Evolutionary conservation across 345 rosid genomes (phyloP), one percentile per base, ranked within the genome.

Genomic region (Salix udensis): DNA sequence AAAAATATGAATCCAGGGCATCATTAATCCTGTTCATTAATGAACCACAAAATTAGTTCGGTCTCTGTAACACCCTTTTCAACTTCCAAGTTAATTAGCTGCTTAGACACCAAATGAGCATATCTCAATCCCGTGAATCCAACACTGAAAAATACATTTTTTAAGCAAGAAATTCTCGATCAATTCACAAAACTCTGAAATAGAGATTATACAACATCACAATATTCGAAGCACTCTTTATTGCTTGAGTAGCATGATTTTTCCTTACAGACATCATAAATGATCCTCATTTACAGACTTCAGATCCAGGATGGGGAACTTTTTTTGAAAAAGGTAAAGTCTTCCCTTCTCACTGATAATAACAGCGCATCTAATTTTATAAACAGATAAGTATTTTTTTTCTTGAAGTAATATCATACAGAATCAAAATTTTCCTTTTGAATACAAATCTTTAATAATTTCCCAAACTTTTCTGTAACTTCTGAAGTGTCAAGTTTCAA

Each of bases 11-110:
- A 11, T 13, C 23, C 24, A 18, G 60, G 31, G 36, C 37, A 72
- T 18, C 23, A 70, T 40, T 40, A 64, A 44, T 7, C n/a, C 70
- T 13, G 69, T 74, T 78, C 71, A 23, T 15, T 70, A n/a, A 71
- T 44, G 24, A 37, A 42, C 18, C 36, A 78, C 16, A 61, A 64
- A 55, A 55, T 19, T 53, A 18, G 26, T 66, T 28, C 36, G 0
- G 1, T 66, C 8, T 66, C 23, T n/a, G 61, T 55, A n/a, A 55
- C 8, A 3, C 26, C 61, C 58, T 52, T n/a, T 52, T 10, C 61
- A 55, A n/a, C 61, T 55, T 52, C 61, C 26, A 55, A 7, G 23
- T 55, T 55, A 55, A 55, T 55, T 19, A 55, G 61, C 44, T 21
- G 5, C 13, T 21, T 53, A 8, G 61, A 21, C 61, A n/a, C 5